phyloP scores from a whole-genome alignment of 225 moss, liverwort and hornwort species.

The Pseudoscleropodium purum region DNA sequence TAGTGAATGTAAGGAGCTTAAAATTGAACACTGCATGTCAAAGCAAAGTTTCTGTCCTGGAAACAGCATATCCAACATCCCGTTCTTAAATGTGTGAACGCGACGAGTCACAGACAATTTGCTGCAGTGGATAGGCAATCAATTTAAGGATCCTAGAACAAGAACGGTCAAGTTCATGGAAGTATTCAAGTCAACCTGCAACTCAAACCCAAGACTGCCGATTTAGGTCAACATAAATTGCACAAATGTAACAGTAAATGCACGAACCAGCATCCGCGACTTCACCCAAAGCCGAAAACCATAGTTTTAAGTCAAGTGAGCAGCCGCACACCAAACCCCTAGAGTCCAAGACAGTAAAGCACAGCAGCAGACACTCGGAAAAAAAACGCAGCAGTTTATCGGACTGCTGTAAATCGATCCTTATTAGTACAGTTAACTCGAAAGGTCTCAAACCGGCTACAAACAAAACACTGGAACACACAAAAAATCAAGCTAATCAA shows the following conservation, averaged over 20 bases:
- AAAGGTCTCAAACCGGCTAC: not conserved
- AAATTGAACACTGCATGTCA: no score
- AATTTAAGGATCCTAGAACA: not conserved
- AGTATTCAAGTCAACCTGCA: no score
- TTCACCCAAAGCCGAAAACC: not conserved
- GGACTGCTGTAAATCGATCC: not conserved
- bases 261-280: not conserved
- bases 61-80: no score
- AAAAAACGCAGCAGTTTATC: not conserved
- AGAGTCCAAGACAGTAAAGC: no score
- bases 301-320: not conserved
- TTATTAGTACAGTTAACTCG: accelerated
- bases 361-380: not conserved
- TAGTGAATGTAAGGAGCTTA: no score
- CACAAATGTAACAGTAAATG: no score
- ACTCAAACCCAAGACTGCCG: not conserved
- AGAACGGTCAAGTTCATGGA: not conserved
- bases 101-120: no score
- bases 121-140: no score
- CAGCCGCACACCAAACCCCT: not conserved
- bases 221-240: no score
- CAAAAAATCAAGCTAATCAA: not conserved
- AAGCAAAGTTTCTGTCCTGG: no score
- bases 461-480: not conserved
- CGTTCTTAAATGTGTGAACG: no score